Evolutionary conservation across 1,139 yeast species (phyloP).

Genomic region (Magnusiomyces magnusii): DNA sequence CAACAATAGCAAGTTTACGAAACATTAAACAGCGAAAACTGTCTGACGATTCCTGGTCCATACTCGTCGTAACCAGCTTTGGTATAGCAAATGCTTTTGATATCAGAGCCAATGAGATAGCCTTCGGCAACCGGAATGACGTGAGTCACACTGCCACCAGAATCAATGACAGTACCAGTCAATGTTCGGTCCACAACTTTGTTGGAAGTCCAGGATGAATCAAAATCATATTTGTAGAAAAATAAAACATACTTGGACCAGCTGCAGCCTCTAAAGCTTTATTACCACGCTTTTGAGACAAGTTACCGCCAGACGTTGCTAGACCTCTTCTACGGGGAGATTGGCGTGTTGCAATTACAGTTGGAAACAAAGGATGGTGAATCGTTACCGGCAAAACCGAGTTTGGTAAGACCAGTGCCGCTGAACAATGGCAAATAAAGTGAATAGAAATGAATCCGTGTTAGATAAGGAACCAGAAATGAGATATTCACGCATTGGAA

Average conservation of each 20-base stretch:
- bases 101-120: slow-evolving; percentile 94
- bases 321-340: slow-evolving; percentile 34
- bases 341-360: slow-evolving; percentile 85
- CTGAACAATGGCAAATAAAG: no score
- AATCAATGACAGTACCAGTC: slow-evolving; percentile 97
- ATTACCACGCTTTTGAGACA: slow-evolving; percentile 83
- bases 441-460: no score
- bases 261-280: slow-evolving; percentile 87
- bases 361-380: slow-evolving; percentile 97
- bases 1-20: no score
- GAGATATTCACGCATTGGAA: no score
- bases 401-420: slow-evolving; percentile 96
- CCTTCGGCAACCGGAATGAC: slow-evolving; percentile 99
- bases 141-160: slow-evolving; percentile 97
- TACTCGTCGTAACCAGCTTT: slow-evolving; percentile 96
- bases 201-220: slow-evolving; percentile 98
- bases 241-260: no score
- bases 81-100: slow-evolving; percentile 94
- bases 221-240: no score
- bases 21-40: slow-evolving; percentile 87
- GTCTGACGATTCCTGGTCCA: slow-evolving; percentile 96
- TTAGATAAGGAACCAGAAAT: no score
- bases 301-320: no score
- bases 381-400: slow-evolving; percentile 98
- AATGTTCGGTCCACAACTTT: slow-evolving; percentile 91